These are phyloP conservation scores for Termitomyces titanicus DNA, from an alignment of 768 basidiomycete species.

Conservation along the genomic window DNA sequence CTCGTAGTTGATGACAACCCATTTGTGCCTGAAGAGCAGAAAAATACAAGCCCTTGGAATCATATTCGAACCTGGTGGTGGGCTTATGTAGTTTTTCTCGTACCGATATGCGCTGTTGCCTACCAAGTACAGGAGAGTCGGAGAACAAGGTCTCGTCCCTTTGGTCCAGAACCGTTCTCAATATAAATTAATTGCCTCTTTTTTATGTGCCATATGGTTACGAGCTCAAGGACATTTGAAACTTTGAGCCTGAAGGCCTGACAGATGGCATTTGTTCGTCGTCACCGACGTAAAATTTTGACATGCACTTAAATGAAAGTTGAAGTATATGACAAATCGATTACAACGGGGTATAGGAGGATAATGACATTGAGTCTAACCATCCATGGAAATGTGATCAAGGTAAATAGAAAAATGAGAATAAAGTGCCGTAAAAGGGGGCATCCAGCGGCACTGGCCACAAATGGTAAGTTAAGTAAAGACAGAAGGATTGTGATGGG, in stretches of 20 bases:
- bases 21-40: neutral
- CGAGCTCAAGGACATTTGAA: no score
- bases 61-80: constrained; percentile 33
- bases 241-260: no score
- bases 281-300: neutral
- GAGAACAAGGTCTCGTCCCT: constrained; percentile 2
- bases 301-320: neutral
- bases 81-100: constrained; percentile 28
- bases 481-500: constrained; percentile 10
- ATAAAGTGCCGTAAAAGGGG: constrained; percentile 6
- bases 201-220: neutral
- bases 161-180: constrained; percentile 5
- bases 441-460: constrained; percentile 26
- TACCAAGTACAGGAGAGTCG: constrained; percentile 21
- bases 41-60: neutral
- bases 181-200: neutral
- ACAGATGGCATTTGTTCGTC: neutral
- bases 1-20: constrained; percentile 45
- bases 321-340: constrained; percentile 1
- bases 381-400: neutral
- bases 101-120: constrained; percentile 22
- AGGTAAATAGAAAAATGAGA: neutral
- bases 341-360: constrained; percentile 10
- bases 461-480: constrained; percentile 8
- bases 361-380: neutral